phyloP scores from a whole-genome alignment of 140 eudicot species.

The Cichorium intybus region DNA sequence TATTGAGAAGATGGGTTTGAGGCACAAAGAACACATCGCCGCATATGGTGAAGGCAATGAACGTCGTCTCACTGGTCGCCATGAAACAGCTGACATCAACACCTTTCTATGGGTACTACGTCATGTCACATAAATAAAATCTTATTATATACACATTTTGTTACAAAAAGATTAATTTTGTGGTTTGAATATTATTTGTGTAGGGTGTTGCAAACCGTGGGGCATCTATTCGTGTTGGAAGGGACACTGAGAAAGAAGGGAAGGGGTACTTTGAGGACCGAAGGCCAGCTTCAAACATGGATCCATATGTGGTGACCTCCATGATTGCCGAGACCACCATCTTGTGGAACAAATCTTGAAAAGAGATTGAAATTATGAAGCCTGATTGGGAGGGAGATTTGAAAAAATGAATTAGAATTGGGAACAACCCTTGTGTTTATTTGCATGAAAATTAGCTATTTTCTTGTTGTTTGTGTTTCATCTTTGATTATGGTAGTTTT shows the following conservation, averaged over 20 bases:
- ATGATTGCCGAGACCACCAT: conserved; percentile 72
- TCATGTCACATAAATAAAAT: neutral
- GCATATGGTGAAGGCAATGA: conserved; percentile 98
- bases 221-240: conserved; percentile 58
- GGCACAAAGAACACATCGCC: conserved; percentile 88
- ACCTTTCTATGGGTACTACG: conserved; percentile 75
- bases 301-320: conserved; percentile 54
- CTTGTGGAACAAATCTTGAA: conserved; percentile 34
- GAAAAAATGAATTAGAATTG: conserved; percentile 26
- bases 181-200: neutral
- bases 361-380: conserved; percentile 34
- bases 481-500: neutral
- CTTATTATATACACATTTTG: neutral
- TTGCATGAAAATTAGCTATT: conserved; percentile 15
- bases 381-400: conserved; percentile 44
- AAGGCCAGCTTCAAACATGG: conserved; percentile 51
- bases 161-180: conserved; percentile 1
- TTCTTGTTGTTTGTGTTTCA: conserved; percentile 19
- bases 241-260: conserved; percentile 53
- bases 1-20: conserved; percentile 67
- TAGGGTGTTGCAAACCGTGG: conserved; percentile 80
- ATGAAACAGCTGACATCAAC: conserved; percentile 84
- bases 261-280: conserved; percentile 57
- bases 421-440: conserved; percentile 29
- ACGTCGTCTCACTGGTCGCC: conserved; percentile 89